Evolutionary conservation across 2,329 filamentous ascomycete species (phyloP), one percentile per base, ranked within the genome.

Genomic region (Aspergillus latus): DNA sequence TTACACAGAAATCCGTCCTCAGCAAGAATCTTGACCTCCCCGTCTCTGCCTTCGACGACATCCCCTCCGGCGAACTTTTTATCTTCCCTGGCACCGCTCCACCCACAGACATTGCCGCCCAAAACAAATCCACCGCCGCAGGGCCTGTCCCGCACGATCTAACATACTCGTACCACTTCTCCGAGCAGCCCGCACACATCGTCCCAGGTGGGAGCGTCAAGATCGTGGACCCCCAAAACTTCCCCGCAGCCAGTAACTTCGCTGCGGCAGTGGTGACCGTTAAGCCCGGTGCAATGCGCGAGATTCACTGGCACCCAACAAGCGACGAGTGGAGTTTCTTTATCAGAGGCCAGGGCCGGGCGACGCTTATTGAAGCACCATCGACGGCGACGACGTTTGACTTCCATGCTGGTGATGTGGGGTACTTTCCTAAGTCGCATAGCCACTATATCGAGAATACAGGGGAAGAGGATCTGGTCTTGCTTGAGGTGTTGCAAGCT

Each of bases 291-390:
- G 87, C 86, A 0, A 77, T 92, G 68, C 82, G 88, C 8, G 88
- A 91, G 74, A 90, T 92, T 80, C 89, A 92, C 76, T 92, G 89
- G 89, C 89, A 92, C 67, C 88, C 88, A 0, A 85, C 84, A 43
- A 88, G 88, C 10, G 89, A 92, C 66, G 88, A 92, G 71, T 92
- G 88, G 88, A 88, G 85, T 5, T 92, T 89, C 73, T 91, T 92
- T 77, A 83, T 92, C 69, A 75, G 76, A 28, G 89, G 89, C 0
- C 84, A 84, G 40, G 89, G 87, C 0, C 82, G 89, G 32, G 83
- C 90, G 11, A 92, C 88, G 11, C 82, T 92, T 62, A 92, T 92
- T 67, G 87, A 83, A 0, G 81, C 88, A 1, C 83, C 88, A 63
- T 84, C 85, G 28, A 84, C 78, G 21, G 88, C 88, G 0, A 80